Evolutionary conservation across 2,329 filamentous ascomycete genomes (phyloP), one percentile per base, ranked within the genome.

Genomic region (Emmonsiellopsis sp.): DNA sequence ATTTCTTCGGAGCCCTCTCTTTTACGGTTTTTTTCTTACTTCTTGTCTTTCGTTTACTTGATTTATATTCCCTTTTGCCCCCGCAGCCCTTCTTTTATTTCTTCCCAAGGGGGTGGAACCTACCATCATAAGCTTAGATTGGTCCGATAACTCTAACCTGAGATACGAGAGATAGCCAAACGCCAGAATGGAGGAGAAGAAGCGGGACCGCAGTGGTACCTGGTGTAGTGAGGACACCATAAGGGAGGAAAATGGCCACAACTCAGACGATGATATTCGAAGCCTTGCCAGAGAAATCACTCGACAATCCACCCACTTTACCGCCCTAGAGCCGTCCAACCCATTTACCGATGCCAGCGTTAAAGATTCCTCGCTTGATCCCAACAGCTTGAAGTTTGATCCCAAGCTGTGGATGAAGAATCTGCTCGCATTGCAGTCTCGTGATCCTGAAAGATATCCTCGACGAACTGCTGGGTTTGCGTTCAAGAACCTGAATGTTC

Each of bases 361-460:
- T 5, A 55, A 56, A 11, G 60, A 69, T 40, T 63, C 68, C 1
- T 60, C 64, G 21, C 61, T 79, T 36, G 74, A 79, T 54, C 77
- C 77, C 2, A 56, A 57, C 40, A 71, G 68, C 36, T 61, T 65
- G 7, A 67, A 74, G 33, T 78, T 78, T 62, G 68, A 70, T 42
- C 63, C 74, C 5, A 69, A 67, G 55, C 64, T 66, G 46, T 78
- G 74, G 74, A 70, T 71, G 57, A 72, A 71, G 57, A 70, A 72
- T 46, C 59, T 77, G 52, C 62, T 77, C 21, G 69, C 71, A 6
- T 62, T 74, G 14, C 70, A 69, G n/a, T 61, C 60, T 27, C 59
- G 63, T 14, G 63, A 72, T 36, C 63, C 65, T 8, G 60, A 65
- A 7, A 62, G 65, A 34, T 71, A 67, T 48, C 63, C 70, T 17